A percentile compares a stretch with the other conserved stretches of the same genome.
Evolutionary conservation across 1,284 basidiomycete genomes (phyloP).

Genomic region (Boletus mariae): DNA sequence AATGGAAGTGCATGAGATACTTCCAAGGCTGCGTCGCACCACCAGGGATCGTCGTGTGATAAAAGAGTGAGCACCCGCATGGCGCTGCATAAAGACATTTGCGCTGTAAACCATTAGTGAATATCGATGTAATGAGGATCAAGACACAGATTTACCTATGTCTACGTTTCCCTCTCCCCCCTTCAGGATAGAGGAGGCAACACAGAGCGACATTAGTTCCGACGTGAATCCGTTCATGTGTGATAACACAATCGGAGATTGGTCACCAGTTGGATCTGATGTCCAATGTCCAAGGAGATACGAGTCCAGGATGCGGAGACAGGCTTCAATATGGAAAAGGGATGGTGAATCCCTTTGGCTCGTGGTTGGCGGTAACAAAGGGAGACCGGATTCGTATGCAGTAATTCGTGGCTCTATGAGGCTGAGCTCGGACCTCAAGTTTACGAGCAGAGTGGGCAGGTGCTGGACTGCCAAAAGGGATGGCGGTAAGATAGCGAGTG

Average conservation of each 20-base stretch:
- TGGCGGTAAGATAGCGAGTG: constrained; percentile 39
- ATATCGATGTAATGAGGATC: background rate
- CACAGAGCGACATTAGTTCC: constrained; percentile 47
- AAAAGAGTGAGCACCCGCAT: constrained; percentile 67
- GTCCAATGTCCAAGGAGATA: constrained; percentile 58
- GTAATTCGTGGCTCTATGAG: constrained; percentile 38
- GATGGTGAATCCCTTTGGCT: constrained; percentile 33
- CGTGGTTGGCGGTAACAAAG: constrained; percentile 25
- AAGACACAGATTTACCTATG: constrained; percentile 14
- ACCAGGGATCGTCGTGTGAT: constrained; percentile 55
- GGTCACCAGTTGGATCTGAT: constrained; percentile 18
- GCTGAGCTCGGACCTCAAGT: constrained; percentile 38
- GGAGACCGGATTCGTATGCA: constrained; percentile 42
- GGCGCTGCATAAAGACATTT: constrained; percentile 50
- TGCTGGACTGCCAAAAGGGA: constrained; percentile 30
- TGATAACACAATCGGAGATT: constrained; percentile 8
- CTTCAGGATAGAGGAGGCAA: constrained; percentile 35
- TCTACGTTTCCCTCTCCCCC: constrained; percentile 15
- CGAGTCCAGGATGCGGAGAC: constrained; percentile 58
- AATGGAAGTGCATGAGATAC: constrained; percentile 44
- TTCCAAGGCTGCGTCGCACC: constrained; percentile 49
- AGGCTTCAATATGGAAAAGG: constrained; percentile 50
- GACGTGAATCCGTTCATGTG: constrained; percentile 37
- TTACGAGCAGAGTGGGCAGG: constrained; percentile 38
- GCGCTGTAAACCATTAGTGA: constrained; percentile 27